A percentile compares a stretch with the other conserved stretches of the same genome.
phyloP scores from a whole-genome alignment of 2,329 filamentous ascomycete species.

The Penicillium frequentans region DNA sequence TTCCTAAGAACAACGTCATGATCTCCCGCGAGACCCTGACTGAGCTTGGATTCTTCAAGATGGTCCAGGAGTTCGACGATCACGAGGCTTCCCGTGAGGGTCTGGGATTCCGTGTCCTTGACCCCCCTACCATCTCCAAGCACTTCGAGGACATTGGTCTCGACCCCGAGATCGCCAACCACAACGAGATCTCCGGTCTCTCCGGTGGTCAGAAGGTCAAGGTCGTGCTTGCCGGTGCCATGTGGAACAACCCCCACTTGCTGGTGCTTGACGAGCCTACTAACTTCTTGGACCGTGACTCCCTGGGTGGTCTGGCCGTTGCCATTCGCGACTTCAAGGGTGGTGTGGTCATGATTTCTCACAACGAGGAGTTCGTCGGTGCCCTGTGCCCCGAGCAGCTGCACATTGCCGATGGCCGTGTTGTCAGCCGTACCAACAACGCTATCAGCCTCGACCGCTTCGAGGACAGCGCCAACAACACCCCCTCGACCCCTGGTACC shows the following conservation, averaged over 20 bases:
- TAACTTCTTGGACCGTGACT: conserved; percentile 98
- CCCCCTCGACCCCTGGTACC: conserved; percentile 48
- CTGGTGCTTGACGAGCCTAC: conserved; percentile 97
- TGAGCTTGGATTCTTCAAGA: conserved; percentile 84
- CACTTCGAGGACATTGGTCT: conserved; percentile 97
- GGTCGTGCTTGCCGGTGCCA: conserved; percentile 91
- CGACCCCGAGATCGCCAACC: conserved; percentile 96
- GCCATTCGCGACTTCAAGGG: conserved; percentile 98
- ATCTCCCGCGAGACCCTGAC: conserved; percentile 89
- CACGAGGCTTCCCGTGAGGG: conserved; percentile 98
- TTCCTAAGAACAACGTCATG: conserved; percentile 91
- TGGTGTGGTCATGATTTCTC: conserved; percentile 98
- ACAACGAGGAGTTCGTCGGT: conserved; percentile 98
- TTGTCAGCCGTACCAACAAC: conserved; percentile 78
- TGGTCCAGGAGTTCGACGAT: conserved; percentile 97
- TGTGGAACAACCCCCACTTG: conserved; percentile 99
- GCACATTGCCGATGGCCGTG: conserved; percentile 84
- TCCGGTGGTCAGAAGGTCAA: conserved; percentile 99
- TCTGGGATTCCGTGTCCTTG: conserved; percentile 90
- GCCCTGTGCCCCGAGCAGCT: conserved; percentile 95
- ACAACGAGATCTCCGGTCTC: conserved; percentile 95
- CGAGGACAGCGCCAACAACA: conserved; percentile 72
- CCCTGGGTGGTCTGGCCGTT: conserved; percentile 91
- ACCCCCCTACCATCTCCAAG: conserved; percentile 91
- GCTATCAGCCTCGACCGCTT: conserved; percentile 79